Evolutionary conservation across 108 stramenopile species (phyloP), one percentile per base, ranked within the genome.

Genomic region (Skeletonema marinoi): DNA sequence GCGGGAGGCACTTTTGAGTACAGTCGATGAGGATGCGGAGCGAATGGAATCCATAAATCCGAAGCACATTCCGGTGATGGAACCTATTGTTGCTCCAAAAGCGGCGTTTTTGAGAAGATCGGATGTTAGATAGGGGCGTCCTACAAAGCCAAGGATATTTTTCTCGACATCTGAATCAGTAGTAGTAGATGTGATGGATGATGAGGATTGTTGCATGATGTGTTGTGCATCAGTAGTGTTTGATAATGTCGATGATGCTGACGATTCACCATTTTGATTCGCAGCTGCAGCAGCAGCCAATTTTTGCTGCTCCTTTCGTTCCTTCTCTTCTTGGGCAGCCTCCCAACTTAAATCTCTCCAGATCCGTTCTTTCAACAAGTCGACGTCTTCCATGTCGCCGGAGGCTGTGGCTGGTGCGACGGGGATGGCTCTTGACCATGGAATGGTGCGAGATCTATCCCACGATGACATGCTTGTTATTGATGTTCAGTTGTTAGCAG

Each of bases 11-110:
- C 87, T 89, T 70, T 84, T 80, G 12, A 95, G 67, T 8, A 95
- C 73, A 4, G 42, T 16, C 5, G 89, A 89, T 33, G 90, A 86
- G 25, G 82, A 74, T 6, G 88, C 94, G 8, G 81, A 78, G 29
- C 89, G 71, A 83, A 95, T 91, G 9, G 89, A 86, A 81, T 95
- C 94, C 92, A 95, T 92, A 70, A 95, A 93, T n/a, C 94, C 94
- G 83, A 95, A 95, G 13, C 92, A 92, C 65, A 81, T 59, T 39
- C 94, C 94, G 2, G 94, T 95, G 64, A 95, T 92, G 30, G 83
- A 76, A 3, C 94, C 94, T 19, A 95, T 93, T 30, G 78, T 82
- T 12, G 85, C 89, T 31, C 94, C 94, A 78, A 95, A 95, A 1
- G 94, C 94, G 17, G 80, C 72, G 42, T 82, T 81, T 44, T 85